Base-by-base conservation (phyloP, 306 rosid species). In the Cicer arietinum region DNA sequence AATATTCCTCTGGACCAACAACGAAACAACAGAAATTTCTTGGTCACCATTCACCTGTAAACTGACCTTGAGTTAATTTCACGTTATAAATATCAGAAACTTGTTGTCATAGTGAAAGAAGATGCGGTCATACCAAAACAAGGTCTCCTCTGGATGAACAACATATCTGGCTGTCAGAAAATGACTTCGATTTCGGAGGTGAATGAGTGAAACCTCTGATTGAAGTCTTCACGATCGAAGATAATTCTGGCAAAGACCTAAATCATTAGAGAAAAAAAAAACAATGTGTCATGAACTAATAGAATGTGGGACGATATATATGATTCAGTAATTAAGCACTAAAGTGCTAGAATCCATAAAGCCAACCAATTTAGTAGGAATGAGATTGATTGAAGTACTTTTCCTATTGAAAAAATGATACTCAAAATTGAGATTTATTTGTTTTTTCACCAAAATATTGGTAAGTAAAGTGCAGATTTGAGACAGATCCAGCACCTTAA, bases 161-260 rank as follows among this genome's bases (percentile, higher is more conserved):
- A 76, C 98, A 88, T 80, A 91, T 81, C 0, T 87, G 85, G 76
- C 13, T 75, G 14, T 86, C 85, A 10, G 89, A 67, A 65, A 72
- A 67, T n/a, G 96, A 83, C 73, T 84, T 87, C 18, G 69, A 63
- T 47, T 87, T 91, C 60, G 94, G 78, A 71, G 89, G 78, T n/a
- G 89, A 84, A 74, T 74, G 80, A 11, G 81, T 60, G 83, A 94
- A 87, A 22, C 96, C 98, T 86, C 91, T 88, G 30, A 94, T 61
- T 62, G 87, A 83, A 62, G 87, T 86, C 70, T 91, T 93, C 83
- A 71, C 83, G 73, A 84, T 57, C 61, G 84, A 70, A 68, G 91
- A 88, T 30, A 91, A 71, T 60, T 88, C 98, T 40, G 91, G 97
- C 84, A 94, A 84, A 51, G 92, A 91, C 90, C 98, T 94, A 54